Evolutionary conservation across 352 stramenopile species (phyloP).

Genomic region (Pythium aristosporum): DNA sequence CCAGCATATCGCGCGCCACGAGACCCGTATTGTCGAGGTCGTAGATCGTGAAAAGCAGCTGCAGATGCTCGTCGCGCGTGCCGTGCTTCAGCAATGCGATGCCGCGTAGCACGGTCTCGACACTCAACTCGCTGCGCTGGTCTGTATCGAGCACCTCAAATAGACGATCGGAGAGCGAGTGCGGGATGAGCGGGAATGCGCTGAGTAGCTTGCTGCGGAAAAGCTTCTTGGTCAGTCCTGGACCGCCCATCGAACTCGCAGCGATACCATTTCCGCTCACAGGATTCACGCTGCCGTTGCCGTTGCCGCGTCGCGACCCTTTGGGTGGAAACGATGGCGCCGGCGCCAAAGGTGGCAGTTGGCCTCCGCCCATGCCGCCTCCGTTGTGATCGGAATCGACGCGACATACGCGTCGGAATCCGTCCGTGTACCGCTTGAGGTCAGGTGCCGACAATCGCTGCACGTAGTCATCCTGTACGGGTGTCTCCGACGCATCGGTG

Average conservation of each 20-base stretch:
- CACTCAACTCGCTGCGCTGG: conserved; percentile 58
- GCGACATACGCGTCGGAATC: conserved; percentile 72
- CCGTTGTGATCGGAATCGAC: conserved; percentile 26
- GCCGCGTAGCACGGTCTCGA: conserved; percentile 62
- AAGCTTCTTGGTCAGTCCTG: conserved; percentile 59
- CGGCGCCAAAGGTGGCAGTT: conserved; percentile 20
- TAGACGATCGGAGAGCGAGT: conserved; percentile 78
- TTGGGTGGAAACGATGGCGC: conserved; percentile 22
- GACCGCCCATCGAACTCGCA: conserved; percentile 1
- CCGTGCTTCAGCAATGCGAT: conserved; percentile 77
- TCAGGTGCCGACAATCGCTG: conserved; percentile 55
- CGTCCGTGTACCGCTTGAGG: conserved; percentile 69
- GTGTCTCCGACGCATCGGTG: conserved; percentile 5
- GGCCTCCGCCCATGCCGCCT: conserved; percentile 12
- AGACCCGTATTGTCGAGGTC: conserved; percentile 65
- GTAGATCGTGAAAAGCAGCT: conserved; percentile 84
- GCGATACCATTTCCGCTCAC: conserved; percentile 10
- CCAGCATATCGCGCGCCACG: conserved; percentile 66
- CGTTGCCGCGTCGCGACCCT: conserved; percentile 19
- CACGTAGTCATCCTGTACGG: conserved; percentile 42
- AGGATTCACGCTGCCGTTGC: conserved; percentile 16
- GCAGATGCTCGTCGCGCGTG: conserved; percentile 67
- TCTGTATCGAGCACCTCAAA: conserved; percentile 83
- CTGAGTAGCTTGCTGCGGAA: conserved; percentile 82
- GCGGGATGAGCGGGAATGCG: conserved; percentile 76